Percentiles rank a stretch among this genome's conserved stretches.
phyloP scores from a whole-genome alignment of 75 land plant species.

The Ceratopteris richardii region DNA sequence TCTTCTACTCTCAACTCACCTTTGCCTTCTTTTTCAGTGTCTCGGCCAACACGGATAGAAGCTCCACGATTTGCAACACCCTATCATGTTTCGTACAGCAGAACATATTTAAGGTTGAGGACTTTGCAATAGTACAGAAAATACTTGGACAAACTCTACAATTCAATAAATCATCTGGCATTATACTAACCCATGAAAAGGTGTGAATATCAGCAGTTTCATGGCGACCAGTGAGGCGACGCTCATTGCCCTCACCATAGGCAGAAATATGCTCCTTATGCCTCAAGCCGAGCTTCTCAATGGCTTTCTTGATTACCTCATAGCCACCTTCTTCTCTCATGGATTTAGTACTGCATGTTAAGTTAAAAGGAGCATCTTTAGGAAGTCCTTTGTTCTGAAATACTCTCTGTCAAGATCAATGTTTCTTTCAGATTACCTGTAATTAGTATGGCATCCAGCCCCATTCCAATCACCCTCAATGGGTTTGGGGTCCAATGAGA shows the following conservation, averaged over 20 bases:
- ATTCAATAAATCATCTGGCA: too few species aligned
- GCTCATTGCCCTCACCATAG: conserved; percentile 50
- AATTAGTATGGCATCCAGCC: conserved; percentile 41
- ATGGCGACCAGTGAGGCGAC: conserved; percentile 27
- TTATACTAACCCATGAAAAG: conserved; percentile 27
- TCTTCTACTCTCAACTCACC: neutral
- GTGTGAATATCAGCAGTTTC: conserved; percentile 33
- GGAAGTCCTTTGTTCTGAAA: too few species aligned
- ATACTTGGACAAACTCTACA: too few species aligned
- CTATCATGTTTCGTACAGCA: too few species aligned
- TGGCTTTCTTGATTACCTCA: conserved; percentile 54
- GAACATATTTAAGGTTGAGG: too few species aligned
- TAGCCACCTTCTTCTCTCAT: conserved; percentile 61
- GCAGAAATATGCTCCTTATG: conserved; percentile 70
- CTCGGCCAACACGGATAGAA: conserved; percentile 78
- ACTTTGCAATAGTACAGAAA: too few species aligned
- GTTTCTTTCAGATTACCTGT: too few species aligned
- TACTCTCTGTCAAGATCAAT: too few species aligned
- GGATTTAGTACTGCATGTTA: conserved; percentile 45
- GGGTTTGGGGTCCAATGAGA: conserved; percentile 81
- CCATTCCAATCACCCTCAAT: conserved; percentile 94
- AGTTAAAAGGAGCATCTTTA: too few species aligned
- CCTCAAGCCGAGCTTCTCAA: conserved; percentile 50
- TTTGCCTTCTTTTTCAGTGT: conserved; percentile 69
- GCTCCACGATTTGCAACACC: conserved; percentile 89